Conservation (phyloP, 495 filamentous ascomycete genomes). For the Aspergillus carlsbadensis region DNA sequence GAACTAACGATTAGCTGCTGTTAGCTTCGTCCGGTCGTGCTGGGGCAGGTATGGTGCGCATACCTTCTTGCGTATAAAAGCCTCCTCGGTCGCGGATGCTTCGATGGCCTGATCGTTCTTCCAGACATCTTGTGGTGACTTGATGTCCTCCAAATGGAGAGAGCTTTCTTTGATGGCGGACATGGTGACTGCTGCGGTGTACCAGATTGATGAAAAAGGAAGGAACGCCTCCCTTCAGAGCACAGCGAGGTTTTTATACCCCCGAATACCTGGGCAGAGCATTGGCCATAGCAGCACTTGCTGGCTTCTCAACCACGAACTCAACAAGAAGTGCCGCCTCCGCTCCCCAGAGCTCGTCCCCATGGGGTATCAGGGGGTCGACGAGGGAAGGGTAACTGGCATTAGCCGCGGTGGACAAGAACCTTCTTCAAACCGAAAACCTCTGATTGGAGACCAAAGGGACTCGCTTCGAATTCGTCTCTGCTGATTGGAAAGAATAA, state of each 20-base stretch:
- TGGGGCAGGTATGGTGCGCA: background rate
- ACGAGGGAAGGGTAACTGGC: background rate
- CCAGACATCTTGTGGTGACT: background rate
- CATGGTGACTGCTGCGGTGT: background rate
- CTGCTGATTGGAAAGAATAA: background rate
- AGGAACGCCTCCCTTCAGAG: background rate
- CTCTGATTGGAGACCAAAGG: background rate
- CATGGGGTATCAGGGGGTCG: background rate
- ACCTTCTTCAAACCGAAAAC: background rate
- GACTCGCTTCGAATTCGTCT: background rate
- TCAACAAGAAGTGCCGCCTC: background rate
- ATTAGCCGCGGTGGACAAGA: background rate
- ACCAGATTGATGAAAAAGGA: background rate
- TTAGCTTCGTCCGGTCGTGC: background rate
- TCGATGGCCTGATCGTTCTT: background rate
- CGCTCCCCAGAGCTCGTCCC: background rate
- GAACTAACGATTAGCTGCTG: slow-evolving; percentile 15
- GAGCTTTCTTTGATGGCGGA: background rate
- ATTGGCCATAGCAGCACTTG: background rate
- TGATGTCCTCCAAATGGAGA: background rate
- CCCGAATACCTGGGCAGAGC: background rate
- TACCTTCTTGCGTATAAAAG: slow-evolving; percentile 7
- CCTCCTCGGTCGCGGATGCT: background rate
- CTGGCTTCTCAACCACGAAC: background rate
- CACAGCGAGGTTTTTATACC: background rate